Conservation (phyloP, 768 basidiomycete species). For the Tylopilus intermedius region DNA sequence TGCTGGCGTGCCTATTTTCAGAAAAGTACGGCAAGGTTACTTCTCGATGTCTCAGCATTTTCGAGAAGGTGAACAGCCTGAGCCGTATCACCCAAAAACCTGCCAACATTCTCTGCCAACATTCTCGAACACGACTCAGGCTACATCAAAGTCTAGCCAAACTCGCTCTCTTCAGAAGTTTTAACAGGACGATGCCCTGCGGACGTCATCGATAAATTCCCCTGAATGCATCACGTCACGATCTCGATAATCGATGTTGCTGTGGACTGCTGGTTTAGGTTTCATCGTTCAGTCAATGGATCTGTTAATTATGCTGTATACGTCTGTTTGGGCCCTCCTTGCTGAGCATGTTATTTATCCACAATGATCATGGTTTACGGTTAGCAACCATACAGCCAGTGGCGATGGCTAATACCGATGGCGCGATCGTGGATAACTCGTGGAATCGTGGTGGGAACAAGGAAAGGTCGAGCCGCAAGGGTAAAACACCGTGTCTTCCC, state of each 20-base stretch:
- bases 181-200: slow-evolving; percentile 24
- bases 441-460: slow-evolving; percentile 9
- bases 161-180: slow-evolving; percentile 48
- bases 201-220: slow-evolving; percentile 33
- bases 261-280: slow-evolving; percentile 53
- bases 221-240: slow-evolving; percentile 46
- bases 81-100: slow-evolving; percentile 47
- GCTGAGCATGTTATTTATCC: slow-evolving; percentile 4
- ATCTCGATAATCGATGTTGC: slow-evolving; percentile 53
- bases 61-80: slow-evolving; percentile 44
- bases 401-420: slow-evolving; percentile 6
- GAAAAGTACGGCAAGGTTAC: slow-evolving; percentile 47
- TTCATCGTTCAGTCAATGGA: slow-evolving; percentile 54
- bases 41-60: slow-evolving; percentile 52
- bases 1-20: slow-evolving; percentile 51
- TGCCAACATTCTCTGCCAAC: slow-evolving; percentile 32
- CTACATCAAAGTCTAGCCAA: slow-evolving; percentile 42
- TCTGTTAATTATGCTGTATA: slow-evolving; percentile 56
- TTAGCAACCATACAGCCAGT: slow-evolving; percentile 11
- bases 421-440: slow-evolving; percentile 2
- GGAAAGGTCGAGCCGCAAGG: slow-evolving; percentile 2
- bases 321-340: slow-evolving; percentile 33
- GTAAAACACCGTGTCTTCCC: slow-evolving; percentile 24
- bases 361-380: slow-evolving; percentile 31
- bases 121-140: slow-evolving; percentile 34